Evolutionary conservation across 768 basidiomycete species (phyloP).

Genomic region (Cubamyces sp.): DNA sequence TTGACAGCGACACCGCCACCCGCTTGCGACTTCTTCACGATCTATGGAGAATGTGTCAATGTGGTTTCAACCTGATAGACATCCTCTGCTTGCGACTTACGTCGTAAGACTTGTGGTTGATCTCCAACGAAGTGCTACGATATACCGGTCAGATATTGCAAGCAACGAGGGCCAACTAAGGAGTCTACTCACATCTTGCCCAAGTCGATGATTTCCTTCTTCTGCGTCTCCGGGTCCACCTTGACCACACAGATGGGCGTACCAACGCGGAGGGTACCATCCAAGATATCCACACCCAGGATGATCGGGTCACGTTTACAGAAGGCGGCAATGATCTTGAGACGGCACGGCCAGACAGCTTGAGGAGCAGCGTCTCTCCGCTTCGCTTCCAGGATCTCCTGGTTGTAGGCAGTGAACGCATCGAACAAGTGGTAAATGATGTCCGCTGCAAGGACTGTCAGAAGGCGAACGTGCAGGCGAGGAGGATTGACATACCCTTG

Average conservation of each 20-base stretch:
- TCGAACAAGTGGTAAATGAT: slow-evolving; percentile 99
- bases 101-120: slow-evolving; percentile 91
- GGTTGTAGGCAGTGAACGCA: slow-evolving; percentile 92
- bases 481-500: slow-evolving; percentile 64
- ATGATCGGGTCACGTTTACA: slow-evolving; percentile 98
- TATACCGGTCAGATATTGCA: not conserved
- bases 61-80: not conserved
- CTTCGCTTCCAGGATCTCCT: slow-evolving; percentile 91
- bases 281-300: slow-evolving; percentile 93
- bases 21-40: slow-evolving; percentile 92
- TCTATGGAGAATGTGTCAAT: slow-evolving; percentile 42
- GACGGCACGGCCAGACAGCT: slow-evolving; percentile 95
- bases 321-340: slow-evolving; percentile 93
- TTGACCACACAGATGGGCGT: slow-evolving; percentile 96
- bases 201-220: slow-evolving; percentile 88
- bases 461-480: not conserved
- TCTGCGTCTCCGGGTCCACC: slow-evolving; percentile 82
- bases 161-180: not conserved
- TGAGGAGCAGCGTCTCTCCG: slow-evolving; percentile 89
- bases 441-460: slow-evolving; percentile 63
- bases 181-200: slow-evolving; percentile 82
- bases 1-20: slow-evolving; percentile 97
- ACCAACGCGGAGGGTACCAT: slow-evolving; percentile 87
- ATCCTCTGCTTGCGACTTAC: slow-evolving; percentile 43
- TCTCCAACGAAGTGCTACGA: slow-evolving; percentile 89